Percentiles rank a stretch among this genome's conserved stretches.
phyloP scores from a whole-genome alignment of 257 asterid genomes.

The Thymus quinquecostatus region DNA sequence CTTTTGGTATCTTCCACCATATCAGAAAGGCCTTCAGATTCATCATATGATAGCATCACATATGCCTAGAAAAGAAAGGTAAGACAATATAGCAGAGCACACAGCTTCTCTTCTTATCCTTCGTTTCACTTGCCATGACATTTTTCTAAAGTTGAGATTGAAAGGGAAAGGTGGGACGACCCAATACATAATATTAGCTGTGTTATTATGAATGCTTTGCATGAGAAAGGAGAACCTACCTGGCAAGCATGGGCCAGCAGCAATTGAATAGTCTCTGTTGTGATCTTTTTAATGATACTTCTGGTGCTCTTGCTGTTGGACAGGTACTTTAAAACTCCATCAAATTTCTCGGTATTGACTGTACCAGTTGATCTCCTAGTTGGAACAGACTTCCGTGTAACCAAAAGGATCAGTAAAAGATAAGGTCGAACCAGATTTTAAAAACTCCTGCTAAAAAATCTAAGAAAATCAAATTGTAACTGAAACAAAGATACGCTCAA shows the following conservation, averaged over 20 bases:
- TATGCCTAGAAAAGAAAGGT: constrained; percentile 60
- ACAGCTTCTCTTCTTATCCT: background rate
- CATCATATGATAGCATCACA: constrained; percentile 48
- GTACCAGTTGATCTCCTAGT: constrained; percentile 61
- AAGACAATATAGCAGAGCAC: background rate
- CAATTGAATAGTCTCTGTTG: constrained; percentile 65
- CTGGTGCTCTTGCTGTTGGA: constrained; percentile 61
- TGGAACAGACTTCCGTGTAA: constrained; percentile 62
- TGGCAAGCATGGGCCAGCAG: constrained; percentile 80
- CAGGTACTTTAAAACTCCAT: constrained; percentile 68
- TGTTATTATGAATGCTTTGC: constrained; percentile 8
- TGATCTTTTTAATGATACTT: constrained; percentile 62
- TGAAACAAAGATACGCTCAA: background rate
- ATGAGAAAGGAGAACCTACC: constrained; percentile 45
- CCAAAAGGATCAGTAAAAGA: constrained; percentile 17
- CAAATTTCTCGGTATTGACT: constrained; percentile 47
- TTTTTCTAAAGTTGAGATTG: constrained; percentile 4
- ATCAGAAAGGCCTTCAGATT: constrained; percentile 44
- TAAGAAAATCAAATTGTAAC: background rate
- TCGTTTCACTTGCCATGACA: constrained; percentile 4
- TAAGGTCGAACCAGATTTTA: background rate
- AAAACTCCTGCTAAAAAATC: background rate
- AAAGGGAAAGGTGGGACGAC: background rate
- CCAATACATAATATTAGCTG: constrained; percentile 12
- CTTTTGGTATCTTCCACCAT: constrained; percentile 41